These are phyloP conservation scores for Hypoxylon sp. DNA, from an alignment of 2,329 filamentous ascomycete genomes.

Conservation along the genomic window DNA sequence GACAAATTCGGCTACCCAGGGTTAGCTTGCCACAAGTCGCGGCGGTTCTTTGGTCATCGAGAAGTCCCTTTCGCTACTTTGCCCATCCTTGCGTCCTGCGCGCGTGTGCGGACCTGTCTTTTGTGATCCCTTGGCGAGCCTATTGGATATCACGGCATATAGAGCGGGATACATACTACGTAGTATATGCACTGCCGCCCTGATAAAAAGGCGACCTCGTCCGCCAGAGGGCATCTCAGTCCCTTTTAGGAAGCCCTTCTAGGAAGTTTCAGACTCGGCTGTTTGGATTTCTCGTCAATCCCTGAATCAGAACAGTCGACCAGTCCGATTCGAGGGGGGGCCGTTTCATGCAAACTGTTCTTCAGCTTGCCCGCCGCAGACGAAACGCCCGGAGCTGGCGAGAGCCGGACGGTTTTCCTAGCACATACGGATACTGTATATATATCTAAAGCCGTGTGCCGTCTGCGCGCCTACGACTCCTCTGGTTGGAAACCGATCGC, in stretches of 20 bases:
- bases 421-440: not conserved
- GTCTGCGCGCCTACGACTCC: not conserved
- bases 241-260: not conserved
- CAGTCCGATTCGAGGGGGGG: not conserved
- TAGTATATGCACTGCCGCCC: conserved; percentile 19
- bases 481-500: conserved; percentile 1
- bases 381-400: not conserved
- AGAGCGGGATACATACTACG: conserved; percentile 10
- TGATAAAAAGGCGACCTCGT: conserved; percentile 16
- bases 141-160: conserved; percentile 26
- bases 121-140: conserved; percentile 31
- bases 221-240: not conserved
- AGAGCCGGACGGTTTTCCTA: not conserved
- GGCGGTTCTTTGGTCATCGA: conserved; percentile 1
- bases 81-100: conserved; percentile 21
- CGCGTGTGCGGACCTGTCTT: conserved; percentile 11
- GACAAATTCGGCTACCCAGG: no score
- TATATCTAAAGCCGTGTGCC: no score
- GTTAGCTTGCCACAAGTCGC: conserved; percentile 23
- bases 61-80: conserved; percentile 7
- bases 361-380: not conserved
- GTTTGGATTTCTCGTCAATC: not conserved
- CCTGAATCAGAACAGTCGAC: not conserved
- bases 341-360: not conserved
- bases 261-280: not conserved